Percentiles rank a stretch among this genome's conserved stretches.
phyloP scores from a whole-genome alignment of 2,329 filamentous ascomycete genomes.

The Calonectria naviculata region DNA sequence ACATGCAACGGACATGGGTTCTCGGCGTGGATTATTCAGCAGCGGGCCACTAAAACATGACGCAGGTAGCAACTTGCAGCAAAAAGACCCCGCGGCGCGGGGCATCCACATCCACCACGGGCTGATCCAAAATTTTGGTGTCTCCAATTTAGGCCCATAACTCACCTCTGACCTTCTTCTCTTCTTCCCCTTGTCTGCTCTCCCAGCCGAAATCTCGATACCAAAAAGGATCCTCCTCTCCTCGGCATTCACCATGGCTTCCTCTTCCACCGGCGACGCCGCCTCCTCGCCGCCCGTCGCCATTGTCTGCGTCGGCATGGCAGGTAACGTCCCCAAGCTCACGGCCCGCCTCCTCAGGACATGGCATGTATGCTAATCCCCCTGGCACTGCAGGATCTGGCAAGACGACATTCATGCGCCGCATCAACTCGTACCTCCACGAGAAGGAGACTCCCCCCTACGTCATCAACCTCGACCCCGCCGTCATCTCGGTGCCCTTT shows the following conservation, averaged over 20 bases:
- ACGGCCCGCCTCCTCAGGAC: neutral
- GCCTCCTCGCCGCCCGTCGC: slow-evolving; percentile 70
- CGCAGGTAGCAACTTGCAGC: slow-evolving; percentile 22
- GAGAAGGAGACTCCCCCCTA: slow-evolving; percentile 85
- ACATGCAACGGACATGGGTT: no score
- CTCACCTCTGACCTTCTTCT: slow-evolving; percentile 13
- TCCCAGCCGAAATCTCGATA: neutral
- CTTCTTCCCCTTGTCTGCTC: neutral
- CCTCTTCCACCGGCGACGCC: slow-evolving; percentile 43
- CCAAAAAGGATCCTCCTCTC: neutral
- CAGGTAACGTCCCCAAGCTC: slow-evolving; percentile 64
- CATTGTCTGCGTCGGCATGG: slow-evolving; percentile 97
- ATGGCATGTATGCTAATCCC: neutral
- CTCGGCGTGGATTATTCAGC: neutral
- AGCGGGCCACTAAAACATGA: slow-evolving; percentile 4
- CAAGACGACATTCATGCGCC: slow-evolving; percentile 99
- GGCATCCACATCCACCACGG: slow-evolving; percentile 39
- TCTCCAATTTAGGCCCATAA: slow-evolving; percentile 33
- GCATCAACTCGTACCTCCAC: slow-evolving; percentile 94
- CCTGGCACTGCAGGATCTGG: slow-evolving; percentile 75
- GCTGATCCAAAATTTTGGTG: slow-evolving; percentile 35
- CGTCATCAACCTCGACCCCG: slow-evolving; percentile 96
- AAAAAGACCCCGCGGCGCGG: slow-evolving; percentile 41
- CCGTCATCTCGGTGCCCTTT: slow-evolving; percentile 92
- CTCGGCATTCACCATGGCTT: slow-evolving; percentile 43